Conservation (phyloP, 768 basidiomycete species). For the Russula emetica region DNA sequence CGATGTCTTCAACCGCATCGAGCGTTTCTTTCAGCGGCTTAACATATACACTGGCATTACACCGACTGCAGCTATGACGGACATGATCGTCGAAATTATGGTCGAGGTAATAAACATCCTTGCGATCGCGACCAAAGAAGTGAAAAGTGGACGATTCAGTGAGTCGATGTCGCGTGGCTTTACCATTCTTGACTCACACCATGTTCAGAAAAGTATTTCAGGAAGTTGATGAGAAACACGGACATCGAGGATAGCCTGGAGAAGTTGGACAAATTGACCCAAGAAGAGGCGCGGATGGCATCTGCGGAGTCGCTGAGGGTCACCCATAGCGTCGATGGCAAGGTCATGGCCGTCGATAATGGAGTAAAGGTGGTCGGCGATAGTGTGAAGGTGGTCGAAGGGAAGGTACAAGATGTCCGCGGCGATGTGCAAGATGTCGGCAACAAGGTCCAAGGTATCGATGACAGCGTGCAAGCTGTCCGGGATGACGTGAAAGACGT, state of each 20-base stretch:
- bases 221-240: background rate
- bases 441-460: background rate
- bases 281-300: background rate
- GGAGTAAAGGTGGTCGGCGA: background rate
- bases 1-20: no score
- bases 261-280: background rate
- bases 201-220: no score
- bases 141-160: no score
- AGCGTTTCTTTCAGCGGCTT: no score
- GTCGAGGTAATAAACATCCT: no score
- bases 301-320: background rate
- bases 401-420: no score
- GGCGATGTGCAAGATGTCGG: background rate
- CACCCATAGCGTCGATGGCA: background rate
- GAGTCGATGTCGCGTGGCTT: no score
- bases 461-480: background rate
- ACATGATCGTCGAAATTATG: no score
- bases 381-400: background rate
- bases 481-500: background rate
- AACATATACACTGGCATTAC: no score
- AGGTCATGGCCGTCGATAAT: background rate
- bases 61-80: no score
- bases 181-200: no score
- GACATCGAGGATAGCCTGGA: background rate
- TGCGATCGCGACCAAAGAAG: no score